Conservation (phyloP, 176 grass and related monocot genomes). For the Aegilops longissima region DNA sequence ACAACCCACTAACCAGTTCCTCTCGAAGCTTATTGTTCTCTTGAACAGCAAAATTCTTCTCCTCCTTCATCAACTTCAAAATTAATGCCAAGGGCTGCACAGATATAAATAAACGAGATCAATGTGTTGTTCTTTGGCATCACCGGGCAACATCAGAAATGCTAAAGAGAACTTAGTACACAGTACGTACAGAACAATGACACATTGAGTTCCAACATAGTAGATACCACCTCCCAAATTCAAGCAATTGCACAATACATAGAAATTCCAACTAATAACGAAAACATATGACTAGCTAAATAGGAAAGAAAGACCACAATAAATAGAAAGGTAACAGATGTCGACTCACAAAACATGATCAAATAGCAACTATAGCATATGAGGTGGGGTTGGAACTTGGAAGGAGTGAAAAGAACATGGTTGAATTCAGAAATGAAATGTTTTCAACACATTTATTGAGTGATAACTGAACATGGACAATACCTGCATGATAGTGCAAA, state of each 20-base stretch:
- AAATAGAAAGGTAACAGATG: background rate
- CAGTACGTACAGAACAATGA: background rate
- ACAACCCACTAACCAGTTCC: constrained; percentile 64
- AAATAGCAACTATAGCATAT: background rate
- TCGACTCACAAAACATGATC: background rate
- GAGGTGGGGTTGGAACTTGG: background rate
- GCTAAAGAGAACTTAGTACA: background rate
- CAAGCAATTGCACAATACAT: background rate
- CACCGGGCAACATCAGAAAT: background rate
- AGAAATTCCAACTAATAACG: background rate
- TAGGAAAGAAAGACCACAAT: background rate
- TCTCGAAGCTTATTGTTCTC: constrained; percentile 71
- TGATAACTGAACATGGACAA: background rate
- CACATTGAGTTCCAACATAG: background rate
- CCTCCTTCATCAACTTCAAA: constrained; percentile 67
- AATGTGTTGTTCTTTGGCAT: background rate
- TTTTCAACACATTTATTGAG: background rate
- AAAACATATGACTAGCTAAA: background rate
- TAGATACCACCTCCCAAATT: background rate
- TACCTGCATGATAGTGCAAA: background rate
- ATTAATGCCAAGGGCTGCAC: constrained; percentile 56
- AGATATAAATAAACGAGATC: constrained; percentile 20
- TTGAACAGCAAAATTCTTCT: constrained; percentile 63
- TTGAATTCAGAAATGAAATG: background rate
- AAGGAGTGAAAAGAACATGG: background rate